Conservation (phyloP, 2,329 filamentous ascomycete genomes). For the Ceratocystis albifundus region DNA sequence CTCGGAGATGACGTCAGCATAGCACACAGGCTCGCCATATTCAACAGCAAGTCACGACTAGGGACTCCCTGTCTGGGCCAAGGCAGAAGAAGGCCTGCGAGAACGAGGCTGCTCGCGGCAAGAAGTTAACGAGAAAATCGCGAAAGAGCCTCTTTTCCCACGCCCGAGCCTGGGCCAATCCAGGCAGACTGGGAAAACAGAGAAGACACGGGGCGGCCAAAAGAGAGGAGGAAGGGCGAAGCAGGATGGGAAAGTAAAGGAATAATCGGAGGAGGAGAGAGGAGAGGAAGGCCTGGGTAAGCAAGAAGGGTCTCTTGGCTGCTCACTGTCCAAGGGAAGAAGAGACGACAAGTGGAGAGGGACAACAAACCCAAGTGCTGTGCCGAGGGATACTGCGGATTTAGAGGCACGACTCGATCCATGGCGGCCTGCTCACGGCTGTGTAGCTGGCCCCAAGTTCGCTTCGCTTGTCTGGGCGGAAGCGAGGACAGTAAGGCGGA, state of each 20-base stretch:
- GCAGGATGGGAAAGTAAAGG: not conserved
- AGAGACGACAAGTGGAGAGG: slow-evolving; percentile 7
- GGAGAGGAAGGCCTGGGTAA: not conserved
- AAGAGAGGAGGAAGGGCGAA: not conserved
- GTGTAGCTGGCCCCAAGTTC: too few species aligned
- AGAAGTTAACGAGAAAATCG: not conserved
- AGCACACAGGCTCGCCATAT: not conserved
- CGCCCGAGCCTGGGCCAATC: not conserved
- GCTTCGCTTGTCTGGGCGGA: not conserved
- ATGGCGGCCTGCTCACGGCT: not conserved
- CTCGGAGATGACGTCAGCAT: slow-evolving; percentile 15
- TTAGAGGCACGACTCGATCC: slow-evolving; percentile 13
- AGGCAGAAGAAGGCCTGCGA: not conserved
- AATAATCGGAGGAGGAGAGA: not conserved
- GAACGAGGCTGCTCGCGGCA: not conserved
- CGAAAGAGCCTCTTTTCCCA: not conserved
- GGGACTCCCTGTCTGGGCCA: not conserved
- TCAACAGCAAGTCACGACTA: not conserved
- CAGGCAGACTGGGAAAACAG: not conserved
- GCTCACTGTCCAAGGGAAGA: not conserved
- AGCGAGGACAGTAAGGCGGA: not conserved
- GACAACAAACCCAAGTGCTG: not conserved
- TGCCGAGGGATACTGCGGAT: slow-evolving; percentile 16
- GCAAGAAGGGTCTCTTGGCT: not conserved
- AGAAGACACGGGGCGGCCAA: not conserved